Percentiles rank a stretch among this genome's conserved stretches.
Conservation (phyloP, 2,329 filamentous ascomycete species). For the Stagonosporopsis rhizophila region DNA sequence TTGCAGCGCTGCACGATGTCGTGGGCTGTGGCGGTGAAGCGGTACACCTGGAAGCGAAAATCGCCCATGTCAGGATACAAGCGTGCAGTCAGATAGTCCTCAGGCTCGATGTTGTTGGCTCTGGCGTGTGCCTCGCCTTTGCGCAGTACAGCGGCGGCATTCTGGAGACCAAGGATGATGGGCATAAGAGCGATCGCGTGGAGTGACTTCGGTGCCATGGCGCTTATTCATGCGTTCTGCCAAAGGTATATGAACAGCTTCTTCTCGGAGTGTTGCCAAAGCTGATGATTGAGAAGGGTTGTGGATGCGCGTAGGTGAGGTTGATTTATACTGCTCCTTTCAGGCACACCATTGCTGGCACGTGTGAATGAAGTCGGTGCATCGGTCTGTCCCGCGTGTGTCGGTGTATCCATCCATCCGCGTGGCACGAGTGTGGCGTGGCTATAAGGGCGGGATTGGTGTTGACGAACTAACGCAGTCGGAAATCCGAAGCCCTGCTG, state of each 20-base stretch:
- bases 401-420: not conserved
- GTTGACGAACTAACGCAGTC: not conserved
- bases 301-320: not conserved
- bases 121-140: conserved; percentile 54
- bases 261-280: not conserved
- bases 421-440: not conserved
- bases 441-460: not conserved
- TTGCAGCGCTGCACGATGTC: conserved; percentile 50
- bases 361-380: not conserved
- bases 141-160: conserved; percentile 53
- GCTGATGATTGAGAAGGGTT: not conserved
- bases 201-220: conserved; percentile 33
- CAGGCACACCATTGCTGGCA: not conserved
- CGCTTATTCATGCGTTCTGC: not conserved
- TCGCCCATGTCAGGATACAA: conserved; percentile 60
- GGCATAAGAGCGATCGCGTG: conserved; percentile 51
- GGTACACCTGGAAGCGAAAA: conserved; percentile 59
- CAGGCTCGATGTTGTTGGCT: conserved; percentile 46
- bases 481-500: conserved; percentile 8
- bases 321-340: not conserved
- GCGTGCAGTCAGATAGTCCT: conserved; percentile 50
- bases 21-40: conserved; percentile 53
- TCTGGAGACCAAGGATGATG: conserved; percentile 54
- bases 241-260: no score
- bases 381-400: not conserved